Conservation (phyloP, 768 basidiomycete species). For the Mycena galopus region DNA sequence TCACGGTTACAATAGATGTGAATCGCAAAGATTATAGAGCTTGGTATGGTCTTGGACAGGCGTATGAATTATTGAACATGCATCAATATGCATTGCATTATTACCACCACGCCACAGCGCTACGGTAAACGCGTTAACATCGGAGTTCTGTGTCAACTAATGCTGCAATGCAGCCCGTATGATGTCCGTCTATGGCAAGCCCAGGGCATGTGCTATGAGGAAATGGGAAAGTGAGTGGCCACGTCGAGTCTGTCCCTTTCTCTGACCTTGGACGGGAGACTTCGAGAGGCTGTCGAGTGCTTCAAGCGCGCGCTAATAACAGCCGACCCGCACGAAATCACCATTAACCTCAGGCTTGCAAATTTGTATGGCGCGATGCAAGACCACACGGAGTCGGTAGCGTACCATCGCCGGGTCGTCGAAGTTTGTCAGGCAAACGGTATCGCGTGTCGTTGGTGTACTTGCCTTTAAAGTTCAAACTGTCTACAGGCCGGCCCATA, state of each 20-base stretch:
- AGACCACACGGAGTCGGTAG: constrained; percentile 76
- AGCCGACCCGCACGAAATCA: constrained; percentile 82
- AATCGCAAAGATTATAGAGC: constrained; percentile 97
- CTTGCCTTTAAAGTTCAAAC: constrained; percentile 35
- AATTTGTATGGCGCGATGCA: constrained; percentile 75
- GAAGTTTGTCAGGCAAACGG: constrained; percentile 77
- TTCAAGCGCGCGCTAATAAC: constrained; percentile 90
- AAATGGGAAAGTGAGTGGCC: constrained; percentile 79
- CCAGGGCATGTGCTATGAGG: constrained; percentile 93
- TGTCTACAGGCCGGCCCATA: constrained; percentile 69
- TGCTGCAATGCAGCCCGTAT: constrained; percentile 76
- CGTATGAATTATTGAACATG: constrained; percentile 97
- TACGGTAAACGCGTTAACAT: constrained; percentile 66
- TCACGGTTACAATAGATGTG: constrained; percentile 71
- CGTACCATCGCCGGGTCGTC: constrained; percentile 86
- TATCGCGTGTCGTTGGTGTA: constrained; percentile 43
- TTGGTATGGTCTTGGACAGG: constrained; percentile 99
- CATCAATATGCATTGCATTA: constrained; percentile 96
- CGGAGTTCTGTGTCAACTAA: background rate
- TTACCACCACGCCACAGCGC: constrained; percentile 94
- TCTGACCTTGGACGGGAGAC: constrained; percentile 56
- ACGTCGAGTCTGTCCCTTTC: background rate
- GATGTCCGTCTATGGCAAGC: constrained; percentile 98
- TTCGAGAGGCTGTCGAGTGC: constrained; percentile 91
- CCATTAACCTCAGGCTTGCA: constrained; percentile 81